These are phyloP conservation scores for Spongispora temasekensis DNA, from an alignment of 1,284 basidiomycete species.

Conservation along the genomic window DNA sequence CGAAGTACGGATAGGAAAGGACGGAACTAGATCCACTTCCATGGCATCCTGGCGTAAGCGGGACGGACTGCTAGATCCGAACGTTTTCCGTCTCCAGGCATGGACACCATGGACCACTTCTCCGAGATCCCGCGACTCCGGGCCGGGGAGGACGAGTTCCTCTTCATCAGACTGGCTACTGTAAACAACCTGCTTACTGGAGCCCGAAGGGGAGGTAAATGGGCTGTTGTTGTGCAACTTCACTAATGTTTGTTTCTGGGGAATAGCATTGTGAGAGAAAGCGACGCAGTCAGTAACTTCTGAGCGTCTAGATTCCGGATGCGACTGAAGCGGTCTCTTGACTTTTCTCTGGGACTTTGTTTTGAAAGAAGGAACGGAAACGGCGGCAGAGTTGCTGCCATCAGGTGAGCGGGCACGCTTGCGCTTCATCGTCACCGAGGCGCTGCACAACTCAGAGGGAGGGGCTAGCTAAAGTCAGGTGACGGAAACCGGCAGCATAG, in stretches of 20 bases:
- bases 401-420: constrained; percentile 35
- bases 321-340: constrained; percentile 9
- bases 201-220: constrained; percentile 17
- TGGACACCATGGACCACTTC: constrained; percentile 43
- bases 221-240: constrained; percentile 2
- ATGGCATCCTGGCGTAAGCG: constrained; percentile 16
- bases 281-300: constrained; percentile 13
- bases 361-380: constrained; percentile 11
- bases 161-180: constrained; percentile 71
- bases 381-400: neutral
- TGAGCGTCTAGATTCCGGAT: too few species aligned
- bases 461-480: constrained; percentile 17
- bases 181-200: constrained; percentile 48
- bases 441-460: constrained; percentile 7
- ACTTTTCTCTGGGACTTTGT: constrained; percentile 15
- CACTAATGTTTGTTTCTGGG: constrained; percentile 3
- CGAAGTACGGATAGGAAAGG: constrained; percentile 8
- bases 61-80: constrained; percentile 10
- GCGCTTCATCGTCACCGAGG: constrained; percentile 19
- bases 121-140: constrained; percentile 23
- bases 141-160: constrained; percentile 44
- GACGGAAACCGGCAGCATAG: neutral
- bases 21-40: constrained; percentile 27
- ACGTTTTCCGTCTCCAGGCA: constrained; percentile 42
- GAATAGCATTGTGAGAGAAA: constrained; percentile 7